A percentile compares a stretch with the other conserved stretches of the same genome.
These are phyloP conservation scores for Tolypocladium nubicola DNA, from an alignment of 2,329 filamentous ascomycete genomes.

Conservation along the genomic window DNA sequence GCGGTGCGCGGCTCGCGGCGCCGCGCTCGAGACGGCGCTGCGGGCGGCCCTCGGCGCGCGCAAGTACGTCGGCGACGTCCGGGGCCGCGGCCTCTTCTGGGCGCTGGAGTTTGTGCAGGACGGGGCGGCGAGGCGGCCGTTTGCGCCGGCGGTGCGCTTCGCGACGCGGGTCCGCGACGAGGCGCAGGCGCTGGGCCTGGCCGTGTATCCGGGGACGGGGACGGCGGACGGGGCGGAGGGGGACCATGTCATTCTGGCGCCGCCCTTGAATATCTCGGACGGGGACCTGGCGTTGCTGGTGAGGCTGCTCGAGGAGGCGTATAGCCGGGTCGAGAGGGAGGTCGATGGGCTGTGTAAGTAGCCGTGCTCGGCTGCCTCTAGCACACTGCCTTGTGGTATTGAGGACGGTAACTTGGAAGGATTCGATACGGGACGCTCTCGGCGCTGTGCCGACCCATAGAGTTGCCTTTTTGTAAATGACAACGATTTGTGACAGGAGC, in stretches of 20 bases:
- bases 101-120: slow-evolving; percentile 33
- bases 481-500: no score
- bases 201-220: slow-evolving; percentile 53
- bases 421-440: no score
- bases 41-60: slow-evolving; percentile 29
- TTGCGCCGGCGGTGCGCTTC: slow-evolving; percentile 16
- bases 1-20: no score
- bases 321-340: slow-evolving; percentile 2
- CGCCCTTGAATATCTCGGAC: slow-evolving; percentile 52
- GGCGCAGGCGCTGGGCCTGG: slow-evolving; percentile 22
- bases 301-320: slow-evolving; percentile 4
- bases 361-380: no score
- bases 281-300: slow-evolving; percentile 10
- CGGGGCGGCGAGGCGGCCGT: slow-evolving; percentile 21
- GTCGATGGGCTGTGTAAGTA: neutral
- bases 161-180: slow-evolving; percentile 15
- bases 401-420: no score
- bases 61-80: slow-evolving; percentile 46
- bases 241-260: slow-evolving; percentile 63
- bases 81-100: slow-evolving; percentile 46
- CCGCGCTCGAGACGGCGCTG: slow-evolving; percentile 32
- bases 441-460: no score
- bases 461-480: no score
- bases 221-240: slow-evolving; percentile 49
- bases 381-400: no score